Percentiles rank a stretch among this genome's conserved stretches.
Conservation (phyloP, 768 basidiomycete genomes). For the Flagelloscypha sp. region DNA sequence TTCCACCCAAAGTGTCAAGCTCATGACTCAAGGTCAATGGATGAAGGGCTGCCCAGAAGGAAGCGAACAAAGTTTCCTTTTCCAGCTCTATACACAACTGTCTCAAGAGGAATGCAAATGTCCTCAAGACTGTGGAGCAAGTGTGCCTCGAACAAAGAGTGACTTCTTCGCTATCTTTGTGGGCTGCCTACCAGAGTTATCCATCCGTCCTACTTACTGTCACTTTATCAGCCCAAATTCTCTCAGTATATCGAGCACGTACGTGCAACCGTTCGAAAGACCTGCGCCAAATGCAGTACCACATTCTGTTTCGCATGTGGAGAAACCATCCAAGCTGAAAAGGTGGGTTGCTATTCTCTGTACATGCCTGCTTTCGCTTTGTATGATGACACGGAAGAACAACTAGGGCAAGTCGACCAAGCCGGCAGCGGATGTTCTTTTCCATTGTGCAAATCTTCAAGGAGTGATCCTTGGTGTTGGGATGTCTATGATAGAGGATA, state of each 20-base stretch:
- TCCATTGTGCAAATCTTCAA: constrained; percentile 86
- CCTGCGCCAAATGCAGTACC: constrained; percentile 53
- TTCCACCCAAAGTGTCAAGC: constrained; percentile 38
- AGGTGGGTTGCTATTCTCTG: constrained; percentile 34
- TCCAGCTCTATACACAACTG: constrained; percentile 73
- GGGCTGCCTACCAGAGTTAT: constrained; percentile 23
- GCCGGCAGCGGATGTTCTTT: constrained; percentile 49
- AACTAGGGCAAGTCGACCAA: too few species aligned
- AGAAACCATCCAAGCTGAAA: constrained; percentile 45
- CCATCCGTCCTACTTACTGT: constrained; percentile 10
- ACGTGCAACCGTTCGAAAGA: constrained; percentile 44
- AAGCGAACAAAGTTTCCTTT: constrained; percentile 82
- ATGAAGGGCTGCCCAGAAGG: constrained; percentile 97
- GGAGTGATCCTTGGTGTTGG: constrained; percentile 90
- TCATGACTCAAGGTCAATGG: constrained; percentile 89
- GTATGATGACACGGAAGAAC: constrained; percentile 44
- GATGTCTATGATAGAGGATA: constrained; percentile 73
- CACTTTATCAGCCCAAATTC: constrained; percentile 55
- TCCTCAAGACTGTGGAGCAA: constrained; percentile 66
- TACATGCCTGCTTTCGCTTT: too few species aligned
- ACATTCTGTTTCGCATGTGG: constrained; percentile 73
- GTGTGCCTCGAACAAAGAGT: constrained; percentile 51
- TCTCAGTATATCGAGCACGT: constrained; percentile 60
- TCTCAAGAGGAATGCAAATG: constrained; percentile 57
- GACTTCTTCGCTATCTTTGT: constrained; percentile 84